Evolutionary conservation across 108 stramenopile species (phyloP).

Genomic region (Conticribra weissflogii): DNA sequence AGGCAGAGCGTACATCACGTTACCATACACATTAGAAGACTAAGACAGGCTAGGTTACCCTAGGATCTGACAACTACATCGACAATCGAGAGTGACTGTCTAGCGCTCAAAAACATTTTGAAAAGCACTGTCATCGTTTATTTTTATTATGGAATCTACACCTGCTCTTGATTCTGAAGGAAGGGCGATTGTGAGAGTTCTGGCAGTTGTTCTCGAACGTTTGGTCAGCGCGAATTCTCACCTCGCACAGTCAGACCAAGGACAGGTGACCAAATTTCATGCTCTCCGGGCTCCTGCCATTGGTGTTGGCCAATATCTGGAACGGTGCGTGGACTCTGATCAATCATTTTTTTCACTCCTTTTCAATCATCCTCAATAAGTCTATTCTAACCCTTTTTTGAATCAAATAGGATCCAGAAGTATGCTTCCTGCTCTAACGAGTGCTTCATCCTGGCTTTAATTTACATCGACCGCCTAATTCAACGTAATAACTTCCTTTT

Average conservation of each 20-base stretch:
- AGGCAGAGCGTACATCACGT: too few species aligned
- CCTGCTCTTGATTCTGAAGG: constrained; percentile 77
- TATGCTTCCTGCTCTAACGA: constrained; percentile 96
- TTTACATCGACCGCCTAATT: constrained; percentile 98
- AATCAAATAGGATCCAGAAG: constrained; percentile 82
- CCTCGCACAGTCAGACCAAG: constrained; percentile 63
- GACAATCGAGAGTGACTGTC: too few species aligned
- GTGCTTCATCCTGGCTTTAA: constrained; percentile 96
- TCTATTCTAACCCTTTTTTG: neutral
- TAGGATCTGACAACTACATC: too few species aligned
- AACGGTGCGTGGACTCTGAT: constrained; percentile 64
- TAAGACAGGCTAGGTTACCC: too few species aligned
- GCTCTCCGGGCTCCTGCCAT: constrained; percentile 94
- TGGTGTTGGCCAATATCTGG: constrained; percentile 88
- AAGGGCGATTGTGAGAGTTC: constrained; percentile 67
- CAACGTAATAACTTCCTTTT: constrained; percentile 93
- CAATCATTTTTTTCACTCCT: neutral
- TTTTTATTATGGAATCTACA: constrained; percentile 77
- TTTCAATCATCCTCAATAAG: constrained; percentile 9
- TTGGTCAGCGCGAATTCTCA: constrained; percentile 70
- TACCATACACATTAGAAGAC: too few species aligned
- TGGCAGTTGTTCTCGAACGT: constrained; percentile 86
- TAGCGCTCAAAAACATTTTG: too few species aligned
- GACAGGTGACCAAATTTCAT: constrained; percentile 94
- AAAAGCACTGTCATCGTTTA: too few species aligned